These are phyloP conservation scores for Boletus sp. DNA, from an alignment of 768 basidiomycete species.

Conservation along the genomic window DNA sequence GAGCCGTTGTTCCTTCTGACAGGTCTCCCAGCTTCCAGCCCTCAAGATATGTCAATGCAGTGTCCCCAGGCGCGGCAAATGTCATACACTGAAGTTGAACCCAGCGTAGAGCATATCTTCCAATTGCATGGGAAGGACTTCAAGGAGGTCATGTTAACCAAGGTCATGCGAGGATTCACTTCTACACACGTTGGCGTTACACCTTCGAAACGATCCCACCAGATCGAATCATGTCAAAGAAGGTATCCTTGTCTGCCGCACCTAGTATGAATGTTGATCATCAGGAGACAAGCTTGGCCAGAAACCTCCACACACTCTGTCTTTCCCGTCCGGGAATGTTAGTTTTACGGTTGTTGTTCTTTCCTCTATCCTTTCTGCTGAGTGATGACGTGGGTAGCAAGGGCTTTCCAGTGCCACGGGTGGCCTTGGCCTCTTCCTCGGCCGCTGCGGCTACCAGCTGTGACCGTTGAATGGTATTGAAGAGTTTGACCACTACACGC, in stretches of 20 bases:
- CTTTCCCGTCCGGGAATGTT: slow-evolving; percentile 52
- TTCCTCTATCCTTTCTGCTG: slow-evolving; percentile 43
- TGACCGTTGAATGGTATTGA: slow-evolving; percentile 83
- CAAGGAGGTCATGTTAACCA: not conserved
- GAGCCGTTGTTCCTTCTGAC: not conserved
- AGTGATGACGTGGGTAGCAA: slow-evolving; percentile 63
- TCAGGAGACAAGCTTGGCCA: slow-evolving; percentile 2
- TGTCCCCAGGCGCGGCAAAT: not conserved
- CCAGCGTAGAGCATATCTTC: not conserved
- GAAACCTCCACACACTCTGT: slow-evolving; percentile 44
- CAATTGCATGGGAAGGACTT: not conserved
- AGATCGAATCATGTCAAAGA: slow-evolving; percentile 80
- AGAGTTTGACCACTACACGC: slow-evolving; percentile 69
- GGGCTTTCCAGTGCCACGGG: slow-evolving; percentile 71
- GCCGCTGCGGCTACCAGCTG: slow-evolving; percentile 54
- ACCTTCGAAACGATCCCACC: slow-evolving; percentile 75
- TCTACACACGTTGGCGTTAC: slow-evolving; percentile 25
- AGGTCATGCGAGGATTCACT: not conserved
- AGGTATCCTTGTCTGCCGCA: slow-evolving; percentile 64
- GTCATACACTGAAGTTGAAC: not conserved
- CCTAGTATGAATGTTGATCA: slow-evolving; percentile 34
- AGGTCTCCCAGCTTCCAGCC: not conserved
- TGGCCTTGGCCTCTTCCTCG: slow-evolving; percentile 55
- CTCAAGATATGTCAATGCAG: not conserved
- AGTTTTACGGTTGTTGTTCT: slow-evolving; percentile 53